These are phyloP conservation scores for Ilyonectria sp. DNA, from an alignment of 2,329 filamentous ascomycete species.

Conservation along the genomic window DNA sequence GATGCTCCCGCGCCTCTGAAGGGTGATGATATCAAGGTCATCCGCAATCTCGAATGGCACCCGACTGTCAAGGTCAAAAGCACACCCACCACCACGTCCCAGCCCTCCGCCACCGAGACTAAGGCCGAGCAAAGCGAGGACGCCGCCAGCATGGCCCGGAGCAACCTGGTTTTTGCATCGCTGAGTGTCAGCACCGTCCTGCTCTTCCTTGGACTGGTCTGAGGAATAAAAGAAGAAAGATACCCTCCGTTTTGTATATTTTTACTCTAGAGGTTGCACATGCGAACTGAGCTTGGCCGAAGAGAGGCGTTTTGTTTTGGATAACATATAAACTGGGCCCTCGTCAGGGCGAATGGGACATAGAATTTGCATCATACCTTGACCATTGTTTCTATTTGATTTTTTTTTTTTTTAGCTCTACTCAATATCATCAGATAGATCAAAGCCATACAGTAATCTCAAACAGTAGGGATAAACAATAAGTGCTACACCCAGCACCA, in stretches of 20 bases:
- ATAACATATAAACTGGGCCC: slow-evolving; percentile 18
- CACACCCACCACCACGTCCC: slow-evolving; percentile 23
- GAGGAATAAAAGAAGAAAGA: slow-evolving; percentile 1
- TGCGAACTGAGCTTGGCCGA: slow-evolving; percentile 35
- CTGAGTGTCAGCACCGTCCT: slow-evolving; percentile 42
- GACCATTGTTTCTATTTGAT: slow-evolving; percentile 43
- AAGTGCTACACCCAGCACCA: too few relatives aligned
- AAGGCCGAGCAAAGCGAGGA: slow-evolving; percentile 33
- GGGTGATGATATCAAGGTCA: slow-evolving; percentile 63
- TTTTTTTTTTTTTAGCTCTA: too few relatives aligned
- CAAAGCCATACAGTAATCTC: too few relatives aligned
- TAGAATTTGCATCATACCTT: slow-evolving; percentile 36
- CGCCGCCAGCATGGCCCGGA: slow-evolving; percentile 36
- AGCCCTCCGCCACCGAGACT: slow-evolving; percentile 25
- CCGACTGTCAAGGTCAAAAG: slow-evolving; percentile 30
- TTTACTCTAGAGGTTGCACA: slow-evolving; percentile 36
- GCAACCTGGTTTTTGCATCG: slow-evolving; percentile 38
- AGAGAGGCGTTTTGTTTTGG: slow-evolving; percentile 33
- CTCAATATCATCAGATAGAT: too few relatives aligned
- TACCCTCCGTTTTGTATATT: slow-evolving; percentile 30
- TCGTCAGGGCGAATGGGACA: slow-evolving; percentile 27
- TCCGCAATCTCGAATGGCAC: slow-evolving; percentile 52
- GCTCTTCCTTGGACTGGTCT: slow-evolving; percentile 39
- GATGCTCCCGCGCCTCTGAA: slow-evolving; percentile 62
- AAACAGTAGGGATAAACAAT: too few relatives aligned